Evolutionary conservation across 192 early-diverging fungal genomes (phyloP).

Genomic region (Linnemannia schmuckeri): DNA sequence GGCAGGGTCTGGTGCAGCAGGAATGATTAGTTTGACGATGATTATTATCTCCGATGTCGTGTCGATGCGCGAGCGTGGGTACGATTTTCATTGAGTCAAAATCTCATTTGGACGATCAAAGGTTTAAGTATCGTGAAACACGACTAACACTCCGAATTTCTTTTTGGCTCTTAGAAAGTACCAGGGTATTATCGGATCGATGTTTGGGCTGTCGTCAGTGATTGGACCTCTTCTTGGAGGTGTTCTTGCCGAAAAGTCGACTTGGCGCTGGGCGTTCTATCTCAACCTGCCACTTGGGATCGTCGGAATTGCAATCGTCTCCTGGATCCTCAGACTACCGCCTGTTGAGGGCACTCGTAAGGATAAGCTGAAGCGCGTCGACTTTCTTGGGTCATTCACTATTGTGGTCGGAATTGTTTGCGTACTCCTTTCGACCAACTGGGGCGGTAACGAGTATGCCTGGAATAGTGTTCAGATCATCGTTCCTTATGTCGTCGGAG

Average conservation of each 20-base stretch:
- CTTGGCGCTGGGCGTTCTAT: slow-evolving; percentile 63
- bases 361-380: slow-evolving; percentile 40
- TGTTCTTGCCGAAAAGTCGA: slow-evolving; percentile 44
- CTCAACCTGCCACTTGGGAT: slow-evolving; percentile 37
- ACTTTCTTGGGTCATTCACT: slow-evolving; percentile 51
- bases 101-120: neutral
- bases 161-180: slow-evolving; percentile 41
- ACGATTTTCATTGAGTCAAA: neutral
- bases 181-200: slow-evolving; percentile 65
- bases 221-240: slow-evolving; percentile 58
- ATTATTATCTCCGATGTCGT: slow-evolving; percentile 75
- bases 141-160: neutral
- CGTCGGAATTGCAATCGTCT: slow-evolving; percentile 25
- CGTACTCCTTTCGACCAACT: slow-evolving; percentile 50
- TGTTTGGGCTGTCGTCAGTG: slow-evolving; percentile 70
- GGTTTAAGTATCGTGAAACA: neutral
- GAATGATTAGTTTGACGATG: slow-evolving; percentile 69
- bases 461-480: slow-evolving; percentile 75
- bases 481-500: slow-evolving; percentile 68
- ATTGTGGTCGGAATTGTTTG: slow-evolving; percentile 46
- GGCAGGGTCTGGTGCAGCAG: slow-evolving; percentile 64
- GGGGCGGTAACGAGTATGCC: slow-evolving; percentile 67
- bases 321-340: slow-evolving; percentile 28
- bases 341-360: slow-evolving; percentile 23
- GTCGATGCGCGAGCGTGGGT: slow-evolving; percentile 66